A percentile compares a stretch with the other conserved stretches of the same genome.
These are phyloP conservation scores for Beauveria brongniartii DNA, from an alignment of 2,329 filamentous ascomycete species.

Conservation along the genomic window DNA sequence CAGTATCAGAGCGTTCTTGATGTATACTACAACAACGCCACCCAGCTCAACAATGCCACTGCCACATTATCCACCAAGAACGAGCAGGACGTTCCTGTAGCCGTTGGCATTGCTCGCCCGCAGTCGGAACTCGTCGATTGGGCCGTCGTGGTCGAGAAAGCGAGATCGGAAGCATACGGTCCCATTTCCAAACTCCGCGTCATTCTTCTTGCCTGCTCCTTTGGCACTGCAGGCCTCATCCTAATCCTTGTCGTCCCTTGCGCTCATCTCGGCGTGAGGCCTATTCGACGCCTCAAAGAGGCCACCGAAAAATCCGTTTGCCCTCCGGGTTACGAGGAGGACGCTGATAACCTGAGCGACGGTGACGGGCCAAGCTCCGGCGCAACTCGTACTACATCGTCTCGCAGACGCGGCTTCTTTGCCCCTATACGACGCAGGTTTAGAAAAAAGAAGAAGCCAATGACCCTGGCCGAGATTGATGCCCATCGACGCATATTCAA, in stretches of 20 bases:
- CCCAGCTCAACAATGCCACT: conserved; percentile 60
- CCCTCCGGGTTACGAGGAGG: conserved; percentile 50
- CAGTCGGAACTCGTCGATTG: conserved; percentile 65
- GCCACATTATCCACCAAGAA: conserved; percentile 62
- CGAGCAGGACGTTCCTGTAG: conserved; percentile 60
- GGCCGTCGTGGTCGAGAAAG: conserved; percentile 75
- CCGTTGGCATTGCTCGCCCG: conserved; percentile 70
- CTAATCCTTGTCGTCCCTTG: conserved; percentile 67
- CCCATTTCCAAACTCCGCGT: conserved; percentile 69
- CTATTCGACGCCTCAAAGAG: conserved; percentile 66
- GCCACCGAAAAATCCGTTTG: conserved; percentile 68
- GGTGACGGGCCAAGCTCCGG: conserved; percentile 34
- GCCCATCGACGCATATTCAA: conserved; percentile 56
- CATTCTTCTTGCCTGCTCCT: conserved; percentile 77
- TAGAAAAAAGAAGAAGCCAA: conserved; percentile 22
- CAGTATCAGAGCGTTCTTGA: conserved; percentile 55
- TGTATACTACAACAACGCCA: conserved; percentile 46
- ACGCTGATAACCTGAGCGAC: conserved; percentile 25
- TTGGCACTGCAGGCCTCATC: conserved; percentile 69
- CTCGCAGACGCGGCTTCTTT: conserved; percentile 23
- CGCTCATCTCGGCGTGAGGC: conserved; percentile 72
- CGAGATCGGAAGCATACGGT: conserved; percentile 62
- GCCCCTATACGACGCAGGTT: conserved; percentile 30
- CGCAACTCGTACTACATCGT: conserved; percentile 37
- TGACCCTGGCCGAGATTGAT: conserved; percentile 24